Conservation (phyloP, 2,329 filamentous ascomycete genomes). For the Exophiala phaeomuriformis region DNA sequence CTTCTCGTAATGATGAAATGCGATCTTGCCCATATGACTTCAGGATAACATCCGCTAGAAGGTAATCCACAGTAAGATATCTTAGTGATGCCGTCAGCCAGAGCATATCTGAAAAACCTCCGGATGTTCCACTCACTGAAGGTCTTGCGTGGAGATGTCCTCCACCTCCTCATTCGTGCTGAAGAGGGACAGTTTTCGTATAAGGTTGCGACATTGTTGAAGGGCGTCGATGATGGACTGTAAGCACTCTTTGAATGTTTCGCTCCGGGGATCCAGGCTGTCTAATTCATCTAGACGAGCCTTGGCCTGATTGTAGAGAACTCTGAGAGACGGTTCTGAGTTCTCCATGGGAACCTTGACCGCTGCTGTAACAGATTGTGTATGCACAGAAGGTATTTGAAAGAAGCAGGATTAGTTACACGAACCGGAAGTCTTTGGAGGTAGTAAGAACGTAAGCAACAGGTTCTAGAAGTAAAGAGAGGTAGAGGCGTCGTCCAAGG, state of each 20-base stretch:
- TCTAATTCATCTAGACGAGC: conserved; percentile 20
- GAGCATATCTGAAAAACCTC: not conserved
- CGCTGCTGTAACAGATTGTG: not conserved
- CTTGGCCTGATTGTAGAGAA: conserved; percentile 21
- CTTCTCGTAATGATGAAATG: conserved; percentile 53
- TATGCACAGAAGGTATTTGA: not conserved
- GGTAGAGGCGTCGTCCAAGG: not conserved
- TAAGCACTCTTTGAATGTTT: conserved; percentile 16
- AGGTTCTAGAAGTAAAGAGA: not conserved
- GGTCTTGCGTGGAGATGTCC: conserved; percentile 73
- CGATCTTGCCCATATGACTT: conserved; percentile 58
- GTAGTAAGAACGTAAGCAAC: too few species aligned
- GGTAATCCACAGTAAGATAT: conserved; percentile 69
- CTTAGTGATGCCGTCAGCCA: conserved; percentile 33
- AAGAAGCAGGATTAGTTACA: too few species aligned
- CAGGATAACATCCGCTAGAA: conserved; percentile 71
- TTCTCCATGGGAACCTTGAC: conserved; percentile 7
- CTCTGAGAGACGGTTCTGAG: conserved; percentile 19
- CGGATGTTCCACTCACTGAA: conserved; percentile 52
- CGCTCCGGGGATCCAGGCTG: conserved; percentile 20
- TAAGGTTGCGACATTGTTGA: conserved; percentile 63
- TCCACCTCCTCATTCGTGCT: conserved; percentile 84
- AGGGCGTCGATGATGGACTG: conserved; percentile 20
- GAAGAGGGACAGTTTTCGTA: conserved; percentile 70
- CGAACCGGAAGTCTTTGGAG: too few species aligned